These are phyloP conservation scores for Metrosideros polymorpha DNA, from an alignment of 441 rosid species.

Conservation along the genomic window DNA sequence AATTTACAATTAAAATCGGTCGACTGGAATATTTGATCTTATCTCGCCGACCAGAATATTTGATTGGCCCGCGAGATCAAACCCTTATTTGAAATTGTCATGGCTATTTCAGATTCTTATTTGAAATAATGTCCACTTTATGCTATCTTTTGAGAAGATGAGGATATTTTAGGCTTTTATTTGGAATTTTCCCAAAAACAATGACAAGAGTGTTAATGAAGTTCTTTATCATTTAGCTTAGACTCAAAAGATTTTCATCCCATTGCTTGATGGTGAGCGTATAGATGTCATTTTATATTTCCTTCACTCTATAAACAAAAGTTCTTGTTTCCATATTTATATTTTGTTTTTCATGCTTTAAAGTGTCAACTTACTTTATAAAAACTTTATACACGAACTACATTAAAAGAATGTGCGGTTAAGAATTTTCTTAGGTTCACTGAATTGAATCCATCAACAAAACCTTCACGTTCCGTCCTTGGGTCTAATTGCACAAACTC, in stretches of 20 bases:
- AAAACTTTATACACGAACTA: background rate
- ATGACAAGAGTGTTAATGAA: background rate
- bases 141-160: too few relatives aligned
- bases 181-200: too few relatives aligned
- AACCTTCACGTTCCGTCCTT: background rate
- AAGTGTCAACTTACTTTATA: background rate
- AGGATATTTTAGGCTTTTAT: too few relatives aligned
- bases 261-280: background rate
- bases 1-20: too few relatives aligned
- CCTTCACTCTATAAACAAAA: background rate
- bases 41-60: too few relatives aligned
- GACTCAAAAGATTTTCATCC: background rate
- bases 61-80: too few relatives aligned
- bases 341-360: background rate
- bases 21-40: too few relatives aligned
- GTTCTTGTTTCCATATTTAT: background rate
- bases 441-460: background rate
- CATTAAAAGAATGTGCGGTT: background rate
- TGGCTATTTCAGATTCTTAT: too few relatives aligned
- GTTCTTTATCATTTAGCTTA: background rate
- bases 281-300: background rate
- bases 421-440: background rate
- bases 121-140: too few relatives aligned
- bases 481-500: background rate
- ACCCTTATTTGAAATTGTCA: too few relatives aligned